Evolutionary conservation across 179 eudicot species (phyloP).

Genomic region (Spinacia oleracea): DNA sequence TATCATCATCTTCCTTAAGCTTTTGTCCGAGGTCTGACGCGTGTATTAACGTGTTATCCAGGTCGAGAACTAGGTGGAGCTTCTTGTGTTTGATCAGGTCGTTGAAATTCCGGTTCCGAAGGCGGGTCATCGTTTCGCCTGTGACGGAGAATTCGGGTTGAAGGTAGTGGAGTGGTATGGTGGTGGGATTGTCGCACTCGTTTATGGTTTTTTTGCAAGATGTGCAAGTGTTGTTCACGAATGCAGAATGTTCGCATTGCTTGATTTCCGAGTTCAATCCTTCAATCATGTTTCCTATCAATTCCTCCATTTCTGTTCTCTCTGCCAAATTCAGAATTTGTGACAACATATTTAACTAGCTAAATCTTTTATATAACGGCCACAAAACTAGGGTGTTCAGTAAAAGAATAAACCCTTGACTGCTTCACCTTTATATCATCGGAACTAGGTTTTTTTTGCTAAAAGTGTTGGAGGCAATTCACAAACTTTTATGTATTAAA

Average conservation of each 20-base stretch:
- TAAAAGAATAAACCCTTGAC: too few relatives aligned
- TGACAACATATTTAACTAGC: too few relatives aligned
- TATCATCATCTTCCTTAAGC: background rate
- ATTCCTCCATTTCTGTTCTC: too few relatives aligned
- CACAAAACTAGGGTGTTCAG: too few relatives aligned
- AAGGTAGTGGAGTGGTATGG: background rate
- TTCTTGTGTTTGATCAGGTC: background rate
- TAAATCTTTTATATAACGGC: too few relatives aligned
- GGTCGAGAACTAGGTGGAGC: conserved; percentile 22
- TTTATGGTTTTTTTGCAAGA: background rate
- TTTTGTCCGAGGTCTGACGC: background rate
- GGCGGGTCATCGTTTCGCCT: background rate
- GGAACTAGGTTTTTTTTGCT: too few relatives aligned
- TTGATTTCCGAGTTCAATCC: background rate
- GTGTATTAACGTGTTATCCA: conserved; percentile 21
- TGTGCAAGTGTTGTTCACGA: background rate
- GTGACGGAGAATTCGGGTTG: background rate
- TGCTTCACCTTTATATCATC: too few relatives aligned
- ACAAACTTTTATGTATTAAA: too few relatives aligned
- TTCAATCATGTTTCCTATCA: background rate
- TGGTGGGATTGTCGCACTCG: background rate
- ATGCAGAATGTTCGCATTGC: conserved; percentile 3
- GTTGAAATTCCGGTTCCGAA: background rate
- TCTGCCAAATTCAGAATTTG: too few relatives aligned
- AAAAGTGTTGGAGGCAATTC: too few relatives aligned